phyloP scores from a whole-genome alignment of 495 filamentous ascomycete genomes.

The Aspergillus sparsus region DNA sequence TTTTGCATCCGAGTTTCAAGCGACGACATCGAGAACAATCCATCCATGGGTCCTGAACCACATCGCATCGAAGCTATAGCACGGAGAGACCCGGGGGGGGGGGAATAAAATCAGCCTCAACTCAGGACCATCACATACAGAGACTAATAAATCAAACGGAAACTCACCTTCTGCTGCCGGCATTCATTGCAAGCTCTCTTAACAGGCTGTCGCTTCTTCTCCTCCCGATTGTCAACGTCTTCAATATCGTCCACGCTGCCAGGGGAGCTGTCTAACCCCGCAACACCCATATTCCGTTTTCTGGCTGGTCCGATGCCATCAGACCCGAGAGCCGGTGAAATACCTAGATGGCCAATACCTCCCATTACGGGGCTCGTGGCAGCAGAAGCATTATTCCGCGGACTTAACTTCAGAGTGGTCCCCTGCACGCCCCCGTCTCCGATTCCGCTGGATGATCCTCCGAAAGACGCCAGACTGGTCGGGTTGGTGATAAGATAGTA shows the following conservation, averaged over 20 bases:
- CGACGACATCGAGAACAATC: conserved; percentile 83
- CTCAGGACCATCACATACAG: conserved; percentile 4
- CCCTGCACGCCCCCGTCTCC: conserved; percentile 39
- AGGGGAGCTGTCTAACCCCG: conserved; percentile 65
- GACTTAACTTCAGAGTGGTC: conserved; percentile 30
- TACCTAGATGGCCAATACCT: conserved; percentile 40
- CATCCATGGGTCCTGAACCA: conserved; percentile 79
- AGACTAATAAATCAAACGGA: background rate
- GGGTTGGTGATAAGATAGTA: conserved; percentile 3
- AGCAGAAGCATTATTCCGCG: conserved; percentile 42
- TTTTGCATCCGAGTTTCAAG: conserved; percentile 83
- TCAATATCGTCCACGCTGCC: conserved; percentile 70
- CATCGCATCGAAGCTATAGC: conserved; percentile 80
- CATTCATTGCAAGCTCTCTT: conserved; percentile 95
- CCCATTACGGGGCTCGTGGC: conserved; percentile 48
- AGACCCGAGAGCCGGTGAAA: conserved; percentile 34
- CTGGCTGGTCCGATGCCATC: conserved; percentile 38
- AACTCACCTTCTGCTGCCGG: conserved; percentile 83
- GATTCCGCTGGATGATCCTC: conserved; percentile 38
- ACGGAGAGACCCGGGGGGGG: background rate
- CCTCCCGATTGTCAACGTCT: conserved; percentile 56
- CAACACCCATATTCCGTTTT: conserved; percentile 49
- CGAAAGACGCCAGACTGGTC: conserved; percentile 47
- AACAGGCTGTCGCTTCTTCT: conserved; percentile 69
- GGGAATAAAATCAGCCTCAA: conserved; percentile 6